Percentiles rank a stretch among this genome's conserved stretches.
Evolutionary conservation across 345 rosid genomes (phyloP).

Genomic region (Abelmoschus esculentus): DNA sequence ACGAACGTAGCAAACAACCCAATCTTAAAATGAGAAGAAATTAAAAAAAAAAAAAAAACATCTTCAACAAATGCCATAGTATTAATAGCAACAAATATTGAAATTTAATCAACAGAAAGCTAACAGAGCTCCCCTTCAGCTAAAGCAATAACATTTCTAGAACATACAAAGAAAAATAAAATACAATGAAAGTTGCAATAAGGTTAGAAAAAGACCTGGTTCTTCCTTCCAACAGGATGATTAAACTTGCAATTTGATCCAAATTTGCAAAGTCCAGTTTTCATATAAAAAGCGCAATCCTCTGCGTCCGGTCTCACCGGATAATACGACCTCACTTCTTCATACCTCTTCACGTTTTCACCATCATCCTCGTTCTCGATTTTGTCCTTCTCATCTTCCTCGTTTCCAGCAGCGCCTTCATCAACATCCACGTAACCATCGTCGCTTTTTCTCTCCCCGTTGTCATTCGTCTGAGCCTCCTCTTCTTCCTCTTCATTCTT

Average conservation of each 20-base stretch:
- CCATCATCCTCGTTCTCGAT: constrained; percentile 11
- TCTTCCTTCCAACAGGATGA: constrained; percentile 53
- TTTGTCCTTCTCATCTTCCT: constrained; percentile 6
- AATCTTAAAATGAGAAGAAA: neutral
- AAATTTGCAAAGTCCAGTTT: constrained; percentile 74
- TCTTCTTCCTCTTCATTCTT: constrained; percentile 10
- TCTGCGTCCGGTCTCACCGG: constrained; percentile 78
- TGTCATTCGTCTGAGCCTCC: neutral
- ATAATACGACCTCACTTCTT: constrained; percentile 30
- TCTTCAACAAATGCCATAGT: too few relatives aligned
- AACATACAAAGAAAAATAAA: neutral
- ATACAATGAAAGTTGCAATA: neutral
- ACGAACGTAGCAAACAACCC: neutral
- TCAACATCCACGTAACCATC: neutral
- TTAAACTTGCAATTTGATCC: constrained; percentile 91
- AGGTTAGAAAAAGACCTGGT: constrained; percentile 36
- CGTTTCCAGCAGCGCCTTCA: neutral
- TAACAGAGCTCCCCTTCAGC: neutral
- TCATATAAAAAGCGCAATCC: constrained; percentile 77
- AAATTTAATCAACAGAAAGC: neutral
- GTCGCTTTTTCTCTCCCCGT: neutral
- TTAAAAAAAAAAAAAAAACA: too few relatives aligned
- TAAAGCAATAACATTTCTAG: neutral
- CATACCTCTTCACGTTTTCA: constrained; percentile 15
- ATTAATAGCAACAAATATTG: neutral